Evolutionary conservation across 2,329 filamentous ascomycete species (phyloP), one percentile per base, ranked within the genome.

Genomic region (Sclerotinia nivalis): DNA sequence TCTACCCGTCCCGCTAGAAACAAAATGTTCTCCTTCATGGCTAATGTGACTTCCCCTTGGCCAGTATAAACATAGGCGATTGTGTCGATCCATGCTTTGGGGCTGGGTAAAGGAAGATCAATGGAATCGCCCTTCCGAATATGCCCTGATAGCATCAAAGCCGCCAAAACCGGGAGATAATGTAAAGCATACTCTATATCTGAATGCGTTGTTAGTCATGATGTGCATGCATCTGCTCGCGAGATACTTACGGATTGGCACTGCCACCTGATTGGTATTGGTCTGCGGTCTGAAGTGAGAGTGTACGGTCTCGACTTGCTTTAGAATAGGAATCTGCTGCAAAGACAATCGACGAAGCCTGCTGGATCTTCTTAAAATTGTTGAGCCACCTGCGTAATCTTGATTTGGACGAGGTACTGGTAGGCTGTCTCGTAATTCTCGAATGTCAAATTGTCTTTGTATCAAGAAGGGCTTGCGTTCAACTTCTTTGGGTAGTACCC

Each of bases 81-180:
- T 0, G 87, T 88, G 68, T 85, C 82, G 2, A 77, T 75, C 87
- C 87, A 90, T 10, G 80, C 83, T 65, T 83, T 82, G 0, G 87
- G 87, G 69, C 84, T 81, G 1, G 87, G 87, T 68, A 90, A 73
- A 0, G 87, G 87, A 13, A 89, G 79, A 72, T 89, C 86, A 66
- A 90, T 80, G 2, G 80, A 79, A 73, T 89, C 87, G 40, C 85
- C 84, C 34, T 81, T 80, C 20, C 79, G 78, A 31, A 89, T 81
- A 73, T 85, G 81, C 6, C 84, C 82, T 0, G 85, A 88, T 47
- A 85, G 79, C 73, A 90, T 84, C 60, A 89, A 78, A 1, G 84
- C 82, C 0, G 84, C 86, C 8, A 89, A 78, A 0, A 86, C 82
- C 2, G 87, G 88, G 4, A 89, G 80, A 70, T 81, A 80, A 20